These are phyloP conservation scores for Macrophomina phaseolina DNA, from an alignment of 2,329 filamentous ascomycete species.

Conservation along the genomic window DNA sequence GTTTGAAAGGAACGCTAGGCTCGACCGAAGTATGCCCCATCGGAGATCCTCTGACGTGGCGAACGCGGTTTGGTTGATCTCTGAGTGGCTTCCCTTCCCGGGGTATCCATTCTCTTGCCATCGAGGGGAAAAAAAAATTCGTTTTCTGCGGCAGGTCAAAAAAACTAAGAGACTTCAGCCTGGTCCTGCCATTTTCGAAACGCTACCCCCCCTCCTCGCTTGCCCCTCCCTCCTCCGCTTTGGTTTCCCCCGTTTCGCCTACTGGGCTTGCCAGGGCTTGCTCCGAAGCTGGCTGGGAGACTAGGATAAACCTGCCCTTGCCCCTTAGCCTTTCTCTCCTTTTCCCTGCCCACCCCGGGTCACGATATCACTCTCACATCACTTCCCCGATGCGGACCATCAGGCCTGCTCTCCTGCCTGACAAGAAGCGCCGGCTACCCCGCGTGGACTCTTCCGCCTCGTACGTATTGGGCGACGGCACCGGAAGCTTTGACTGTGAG, in stretches of 20 bases:
- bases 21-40: conserved; percentile 53
- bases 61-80: conserved; percentile 52
- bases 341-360: conserved; percentile 29
- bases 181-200: conserved; percentile 37
- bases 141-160: conserved; percentile 12
- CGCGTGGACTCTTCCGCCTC: conserved; percentile 34
- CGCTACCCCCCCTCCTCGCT: conserved; percentile 3
- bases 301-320: conserved; percentile 39
- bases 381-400: conserved; percentile 29
- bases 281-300: conserved; percentile 30
- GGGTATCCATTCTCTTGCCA: conserved; percentile 43
- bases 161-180: conserved; percentile 32
- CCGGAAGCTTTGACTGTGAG: conserved; percentile 33
- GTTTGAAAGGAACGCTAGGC: conserved; percentile 51
- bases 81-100: conserved; percentile 42
- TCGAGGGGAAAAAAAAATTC: conserved; percentile 31
- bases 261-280: conserved; percentile 30
- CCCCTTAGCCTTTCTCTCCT: conserved; percentile 31
- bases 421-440: conserved; percentile 44
- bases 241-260: not conserved
- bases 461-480: conserved; percentile 31
- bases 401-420: conserved; percentile 35
- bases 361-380: conserved; percentile 38
- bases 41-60: conserved; percentile 61
- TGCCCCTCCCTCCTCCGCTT: not conserved